Conservation (phyloP, 2,329 filamentous ascomycete species). For the Thelonectria discophora region DNA sequence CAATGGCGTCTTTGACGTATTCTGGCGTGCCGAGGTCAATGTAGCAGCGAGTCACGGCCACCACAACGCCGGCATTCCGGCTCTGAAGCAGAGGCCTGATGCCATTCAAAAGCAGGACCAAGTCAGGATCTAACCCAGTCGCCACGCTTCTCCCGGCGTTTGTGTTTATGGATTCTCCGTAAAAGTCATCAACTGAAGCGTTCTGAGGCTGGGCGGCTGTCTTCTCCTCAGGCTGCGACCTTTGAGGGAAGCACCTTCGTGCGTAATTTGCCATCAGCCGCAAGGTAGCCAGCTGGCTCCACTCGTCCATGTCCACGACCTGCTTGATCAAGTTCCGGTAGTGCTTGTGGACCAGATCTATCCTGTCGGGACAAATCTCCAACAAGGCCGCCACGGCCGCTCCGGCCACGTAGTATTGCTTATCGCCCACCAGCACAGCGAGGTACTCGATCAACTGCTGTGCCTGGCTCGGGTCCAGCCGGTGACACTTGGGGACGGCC, state of each 20-base stretch:
- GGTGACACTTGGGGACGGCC: constrained; percentile 95
- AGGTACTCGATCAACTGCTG: constrained; percentile 88
- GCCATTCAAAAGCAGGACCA: constrained; percentile 80
- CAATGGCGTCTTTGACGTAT: constrained; percentile 78
- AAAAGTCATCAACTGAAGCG: constrained; percentile 75
- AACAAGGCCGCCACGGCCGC: constrained; percentile 90
- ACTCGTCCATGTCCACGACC: constrained; percentile 98
- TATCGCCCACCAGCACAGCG: constrained; percentile 80
- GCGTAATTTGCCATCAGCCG: constrained; percentile 85
- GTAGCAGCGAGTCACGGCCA: constrained; percentile 86
- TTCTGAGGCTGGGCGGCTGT: constrained; percentile 44
- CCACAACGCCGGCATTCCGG: constrained; percentile 90
- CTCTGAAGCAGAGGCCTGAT: constrained; percentile 89
- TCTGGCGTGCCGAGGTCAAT: constrained; percentile 82
- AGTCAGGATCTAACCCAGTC: constrained; percentile 78
- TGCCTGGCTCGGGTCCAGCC: constrained; percentile 84
- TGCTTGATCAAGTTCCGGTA: constrained; percentile 88
- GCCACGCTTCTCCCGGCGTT: constrained; percentile 53
- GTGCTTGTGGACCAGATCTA: constrained; percentile 90
- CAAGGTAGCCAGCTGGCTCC: constrained; percentile 88
- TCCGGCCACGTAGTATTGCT: constrained; percentile 95
- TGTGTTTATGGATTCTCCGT: constrained; percentile 69
- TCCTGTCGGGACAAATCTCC: constrained; percentile 85
- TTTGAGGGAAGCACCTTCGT: constrained; percentile 84
- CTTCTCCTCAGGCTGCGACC: constrained; percentile 64